Conservation (phyloP, 805 yeast genomes). For the Jamesozyma hellenica region DNA sequence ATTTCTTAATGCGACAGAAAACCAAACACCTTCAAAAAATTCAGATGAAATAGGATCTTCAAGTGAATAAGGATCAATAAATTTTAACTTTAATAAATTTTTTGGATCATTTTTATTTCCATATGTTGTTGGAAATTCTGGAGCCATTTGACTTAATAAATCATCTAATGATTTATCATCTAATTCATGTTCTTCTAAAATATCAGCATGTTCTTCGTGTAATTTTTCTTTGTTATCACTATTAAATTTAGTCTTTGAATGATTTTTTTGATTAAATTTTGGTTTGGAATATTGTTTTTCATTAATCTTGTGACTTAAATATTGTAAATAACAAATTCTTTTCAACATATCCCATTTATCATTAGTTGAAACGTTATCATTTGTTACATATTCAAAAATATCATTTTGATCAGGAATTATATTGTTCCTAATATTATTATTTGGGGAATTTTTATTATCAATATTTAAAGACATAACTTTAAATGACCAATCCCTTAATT, state of each 20-base stretch:
- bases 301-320: slow-evolving; percentile 46
- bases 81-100: slow-evolving; percentile 28
- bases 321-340: slow-evolving; percentile 58
- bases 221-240: background rate
- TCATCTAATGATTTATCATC: slow-evolving; percentile 25
- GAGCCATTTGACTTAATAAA: slow-evolving; percentile 21
- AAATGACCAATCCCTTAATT: slow-evolving; percentile 47
- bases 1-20: slow-evolving; percentile 70
- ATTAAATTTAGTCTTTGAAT: background rate
- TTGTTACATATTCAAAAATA: slow-evolving; percentile 46
- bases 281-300: slow-evolving; percentile 15
- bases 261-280: slow-evolving; percentile 3
- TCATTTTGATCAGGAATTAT: slow-evolving; percentile 51
- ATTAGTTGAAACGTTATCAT: slow-evolving; percentile 36
- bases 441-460: slow-evolving; percentile 19
- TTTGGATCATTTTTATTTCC: slow-evolving; percentile 6
- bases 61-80: slow-evolving; percentile 80
- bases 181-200: slow-evolving; percentile 19
- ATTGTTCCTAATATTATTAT: slow-evolving; percentile 14
- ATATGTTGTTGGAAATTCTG: slow-evolving; percentile 3
- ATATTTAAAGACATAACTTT: slow-evolving; percentile 31
- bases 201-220: slow-evolving; percentile 11
- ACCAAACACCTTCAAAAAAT: slow-evolving; percentile 82
- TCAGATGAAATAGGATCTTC: slow-evolving; percentile 77
- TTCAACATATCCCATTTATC: slow-evolving; percentile 67